phyloP scores from a whole-genome alignment of 257 asterid species.

The Gardenia jasminoides region DNA sequence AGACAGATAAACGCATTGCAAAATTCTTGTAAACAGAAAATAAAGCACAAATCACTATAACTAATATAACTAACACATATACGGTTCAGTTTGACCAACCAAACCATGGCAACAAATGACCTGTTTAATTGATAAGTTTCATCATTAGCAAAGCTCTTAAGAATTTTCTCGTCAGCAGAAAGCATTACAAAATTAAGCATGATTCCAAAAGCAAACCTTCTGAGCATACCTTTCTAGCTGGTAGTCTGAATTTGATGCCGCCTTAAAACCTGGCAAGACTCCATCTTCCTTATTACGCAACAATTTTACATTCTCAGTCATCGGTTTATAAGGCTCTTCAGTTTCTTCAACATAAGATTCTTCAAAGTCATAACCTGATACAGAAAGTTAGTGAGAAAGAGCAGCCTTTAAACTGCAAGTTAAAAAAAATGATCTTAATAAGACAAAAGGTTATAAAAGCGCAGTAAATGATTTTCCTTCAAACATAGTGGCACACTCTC shows the following conservation, averaged over 20 bases:
- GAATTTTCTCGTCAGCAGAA: neutral
- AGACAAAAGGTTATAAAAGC: neutral
- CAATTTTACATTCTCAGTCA: slow-evolving; percentile 49
- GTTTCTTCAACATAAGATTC: slow-evolving; percentile 72
- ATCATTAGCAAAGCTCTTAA: neutral
- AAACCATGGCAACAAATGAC: neutral
- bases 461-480: neutral
- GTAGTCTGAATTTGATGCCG: slow-evolving; percentile 63
- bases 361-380: slow-evolving; percentile 74
- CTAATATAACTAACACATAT: neutral
- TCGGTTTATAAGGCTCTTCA: slow-evolving; percentile 73
- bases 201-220: neutral
- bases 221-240: slow-evolving; percentile 61
- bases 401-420: slow-evolving; percentile 3
- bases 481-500: too few species aligned
- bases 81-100: neutral
- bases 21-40: neutral
- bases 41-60: neutral
- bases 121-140: neutral
- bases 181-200: neutral
- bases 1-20: neutral
- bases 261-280: slow-evolving; percentile 72
- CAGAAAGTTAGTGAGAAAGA: slow-evolving; percentile 18
- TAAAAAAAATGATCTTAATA: neutral
- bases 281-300: slow-evolving; percentile 54